Evolutionary conservation across 169 alveolate species (phyloP), one percentile per base, ranked within the genome.

Genomic region (Plasmodium gonderi): DNA sequence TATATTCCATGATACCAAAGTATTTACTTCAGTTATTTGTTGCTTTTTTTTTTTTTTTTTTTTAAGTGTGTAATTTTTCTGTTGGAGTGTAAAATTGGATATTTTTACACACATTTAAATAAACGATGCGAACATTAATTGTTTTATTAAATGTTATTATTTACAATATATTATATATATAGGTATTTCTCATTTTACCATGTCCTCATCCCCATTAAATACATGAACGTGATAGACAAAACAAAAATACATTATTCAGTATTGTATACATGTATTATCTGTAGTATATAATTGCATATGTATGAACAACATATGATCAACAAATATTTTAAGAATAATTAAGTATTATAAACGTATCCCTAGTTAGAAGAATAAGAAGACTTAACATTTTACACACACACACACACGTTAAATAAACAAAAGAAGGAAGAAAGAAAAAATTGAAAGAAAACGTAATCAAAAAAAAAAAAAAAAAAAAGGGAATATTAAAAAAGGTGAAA

Each of bases 251-350:
- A 60, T 60, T 60, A 8, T 60, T 60, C 72, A 23, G 17, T 20
- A 36, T 36, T 60, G 72, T 60, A 36, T 60, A 60, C 38, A 23
- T 60, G 38, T n/a, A 60, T n/a, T 36, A 17, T 17, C 38, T 60
- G 72, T 60, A 60, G 72, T 60, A 36, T 60, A 36, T n/a, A 3
- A 60, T 20, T 23, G 9, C 72, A 29, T 36, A 51, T 54, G 31
- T 79, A 12, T 79, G 65, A 14, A 26, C 26, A 29, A 65, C 60
- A 79, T 44, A 54, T 23, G 77, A 29, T 79, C 20, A 9, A 14
- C 60, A 79, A 47, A 47, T 79, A 68, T 40, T 79, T 31, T 40
- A 49, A 79, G 51, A 78, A 40, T 75, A 65, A 14, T 33, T 79
- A 26, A 78, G 72, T 45, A 79, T 9, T 42, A 49, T 33, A 79